Base-by-base conservation (phyloP, 495 filamentous ascomycete species). In the Delitschia confertaspora region DNA sequence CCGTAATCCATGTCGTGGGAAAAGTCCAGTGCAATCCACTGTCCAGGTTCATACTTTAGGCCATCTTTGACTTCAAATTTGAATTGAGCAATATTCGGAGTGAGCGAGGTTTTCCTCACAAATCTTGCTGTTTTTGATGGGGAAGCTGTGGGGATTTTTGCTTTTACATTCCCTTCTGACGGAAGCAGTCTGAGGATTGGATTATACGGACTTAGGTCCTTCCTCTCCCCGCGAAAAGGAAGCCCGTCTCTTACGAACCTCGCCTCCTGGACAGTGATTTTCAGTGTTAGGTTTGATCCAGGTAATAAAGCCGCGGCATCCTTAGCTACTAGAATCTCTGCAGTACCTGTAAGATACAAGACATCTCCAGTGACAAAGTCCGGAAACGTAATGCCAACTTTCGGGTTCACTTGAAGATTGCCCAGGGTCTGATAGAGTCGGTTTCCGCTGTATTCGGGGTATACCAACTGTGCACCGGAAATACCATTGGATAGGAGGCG, bases 361-460 rank as follows among this genome's bases (percentile, higher is more conserved):
- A 81, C 74, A 52, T 83, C 69, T 2, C 79, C 79, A 2, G 72
- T 80, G 8, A 74, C 72, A 51, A 81, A 88, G 53, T 86, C 76
- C 0, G 85, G 80, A 24, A 91, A 69, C 13, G 71, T 74, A 14
- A 83, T 55, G 7, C 86, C 76, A 11, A 82, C 74, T 32, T 62
- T 58, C 13, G 82, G 83, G 26, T 73, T 79, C n/a, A 65, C 65
- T 22, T 69, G 61, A 5, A 89, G 63, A 53, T 89, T 88, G 1
- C 84, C 85, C 6, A 89, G 66, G 1, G 80, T 81, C 60, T 93
- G 85, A 47, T 91, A 91, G 0, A 89, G 66, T 29, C 82, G 67
- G 59, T 93, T 88, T 3, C 84, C 85, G 20, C 79, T 83, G 60
- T 83, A 86, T 59, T 91, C 85, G 0, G 85, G 83, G 61, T 82